A percentile compares a stretch with the other conserved stretches of the same genome.
phyloP scores from a whole-genome alignment of 352 stramenopile species.

The Thalassiosira pacifica region DNA sequence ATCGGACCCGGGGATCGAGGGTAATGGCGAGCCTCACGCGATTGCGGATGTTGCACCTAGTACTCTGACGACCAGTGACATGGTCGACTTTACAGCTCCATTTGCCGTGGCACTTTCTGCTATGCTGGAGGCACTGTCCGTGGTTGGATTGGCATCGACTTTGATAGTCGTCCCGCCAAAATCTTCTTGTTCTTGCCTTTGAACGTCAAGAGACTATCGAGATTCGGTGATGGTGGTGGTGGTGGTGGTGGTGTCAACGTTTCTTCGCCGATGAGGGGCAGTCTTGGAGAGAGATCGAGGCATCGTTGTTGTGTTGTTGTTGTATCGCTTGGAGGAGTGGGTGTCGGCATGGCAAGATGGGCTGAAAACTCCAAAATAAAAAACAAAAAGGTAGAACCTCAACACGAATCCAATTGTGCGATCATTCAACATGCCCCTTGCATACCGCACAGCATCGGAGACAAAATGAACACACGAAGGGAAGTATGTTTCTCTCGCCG shows the following conservation, averaged over 20 bases:
- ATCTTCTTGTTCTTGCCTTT: no score
- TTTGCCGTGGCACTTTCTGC: slow-evolving; percentile 45
- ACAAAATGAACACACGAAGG: slow-evolving; percentile 85
- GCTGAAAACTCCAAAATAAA: slow-evolving; percentile 85
- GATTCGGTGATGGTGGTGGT: no score
- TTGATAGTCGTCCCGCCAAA: no score
- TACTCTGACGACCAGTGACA: not conserved
- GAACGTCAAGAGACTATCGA: no score
- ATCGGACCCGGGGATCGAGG: not conserved
- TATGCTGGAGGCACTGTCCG: slow-evolving; percentile 55
- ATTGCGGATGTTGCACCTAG: no score
- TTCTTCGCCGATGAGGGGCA: no score
- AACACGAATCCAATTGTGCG: slow-evolving; percentile 84
- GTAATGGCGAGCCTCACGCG: slow-evolving; percentile 8
- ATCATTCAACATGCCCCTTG: slow-evolving; percentile 70
- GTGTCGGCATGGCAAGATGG: no score
- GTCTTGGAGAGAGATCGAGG: no score
- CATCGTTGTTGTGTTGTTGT: no score
- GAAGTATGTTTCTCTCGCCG: slow-evolving; percentile 80
- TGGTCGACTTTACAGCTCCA: slow-evolving; percentile 24
- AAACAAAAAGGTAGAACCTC: slow-evolving; percentile 86
- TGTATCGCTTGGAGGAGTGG: no score
- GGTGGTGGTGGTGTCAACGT: no score
- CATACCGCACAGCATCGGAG: slow-evolving; percentile 68
- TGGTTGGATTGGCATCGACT: slow-evolving; percentile 16